phyloP scores from a whole-genome alignment of 2,329 filamentous ascomycete species.

The Chaetomium sp. region DNA sequence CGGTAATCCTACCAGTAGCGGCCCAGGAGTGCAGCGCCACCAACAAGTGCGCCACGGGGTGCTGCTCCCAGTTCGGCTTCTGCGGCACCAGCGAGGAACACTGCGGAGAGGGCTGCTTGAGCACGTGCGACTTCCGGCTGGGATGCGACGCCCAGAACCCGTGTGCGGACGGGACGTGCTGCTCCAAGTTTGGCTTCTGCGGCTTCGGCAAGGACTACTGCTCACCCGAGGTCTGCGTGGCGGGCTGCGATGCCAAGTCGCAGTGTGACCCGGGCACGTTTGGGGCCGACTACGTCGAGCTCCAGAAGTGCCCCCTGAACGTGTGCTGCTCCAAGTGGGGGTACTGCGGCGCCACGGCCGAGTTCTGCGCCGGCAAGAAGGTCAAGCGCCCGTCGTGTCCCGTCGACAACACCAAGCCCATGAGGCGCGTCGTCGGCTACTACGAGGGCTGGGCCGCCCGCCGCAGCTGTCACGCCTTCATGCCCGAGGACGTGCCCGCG shows the following conservation, averaged over 20 bases:
- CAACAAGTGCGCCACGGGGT: not conserved
- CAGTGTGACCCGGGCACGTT: no score
- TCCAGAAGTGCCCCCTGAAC: no score
- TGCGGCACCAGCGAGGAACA: not conserved
- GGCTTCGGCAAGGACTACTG: not conserved
- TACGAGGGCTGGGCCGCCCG: not conserved
- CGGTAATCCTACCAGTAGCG: no score
- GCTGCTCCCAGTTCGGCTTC: conserved; percentile 1
- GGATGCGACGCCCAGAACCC: no score
- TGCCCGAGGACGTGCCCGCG: not conserved
- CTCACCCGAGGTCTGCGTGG: no score
- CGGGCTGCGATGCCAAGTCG: no score
- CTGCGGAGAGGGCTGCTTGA: no score
- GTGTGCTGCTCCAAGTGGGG: conserved; percentile 1
- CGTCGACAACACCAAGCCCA: not conserved
- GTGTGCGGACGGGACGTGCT: not conserved
- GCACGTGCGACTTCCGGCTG: no score
- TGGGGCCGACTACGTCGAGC: no score
- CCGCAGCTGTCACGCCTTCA: not conserved
- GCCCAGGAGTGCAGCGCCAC: not conserved
- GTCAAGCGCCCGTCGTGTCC: not conserved
- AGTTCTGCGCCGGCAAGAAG: conserved; percentile 2
- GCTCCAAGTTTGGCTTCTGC: conserved; percentile 8
- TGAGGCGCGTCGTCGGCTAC: conserved; percentile 3
- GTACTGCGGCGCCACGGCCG: not conserved